Conservation (phyloP, 495 filamentous ascomycete genomes). For the Gamarada debralockiae region DNA sequence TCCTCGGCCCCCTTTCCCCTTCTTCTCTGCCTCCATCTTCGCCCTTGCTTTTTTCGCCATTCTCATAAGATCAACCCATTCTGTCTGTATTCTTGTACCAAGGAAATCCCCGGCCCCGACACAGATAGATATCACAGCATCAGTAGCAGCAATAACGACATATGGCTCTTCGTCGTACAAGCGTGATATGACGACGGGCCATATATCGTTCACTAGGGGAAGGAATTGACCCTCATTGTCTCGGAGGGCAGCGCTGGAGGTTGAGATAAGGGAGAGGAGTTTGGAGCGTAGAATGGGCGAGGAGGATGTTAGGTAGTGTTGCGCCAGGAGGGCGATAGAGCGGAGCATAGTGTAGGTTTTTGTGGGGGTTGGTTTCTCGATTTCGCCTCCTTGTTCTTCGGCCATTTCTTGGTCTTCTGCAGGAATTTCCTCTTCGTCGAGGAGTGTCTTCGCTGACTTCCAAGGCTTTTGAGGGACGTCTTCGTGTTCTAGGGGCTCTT, state of each 20-base stretch:
- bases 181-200: slow-evolving; percentile 70
- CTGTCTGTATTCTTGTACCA: slow-evolving; percentile 58
- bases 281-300: slow-evolving; percentile 73
- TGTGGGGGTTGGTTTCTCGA: slow-evolving; percentile 40
- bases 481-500: slow-evolving; percentile 31
- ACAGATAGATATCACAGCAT: slow-evolving; percentile 60
- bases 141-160: slow-evolving; percentile 65
- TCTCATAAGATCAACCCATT: slow-evolving; percentile 57
- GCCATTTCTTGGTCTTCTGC: not conserved
- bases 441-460: slow-evolving; percentile 24
- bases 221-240: slow-evolving; percentile 77
- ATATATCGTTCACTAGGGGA: slow-evolving; percentile 83
- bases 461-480: slow-evolving; percentile 29
- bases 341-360: slow-evolving; percentile 62
- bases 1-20: slow-evolving; percentile 33
- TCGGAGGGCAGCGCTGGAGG: slow-evolving; percentile 63
- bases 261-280: slow-evolving; percentile 68
- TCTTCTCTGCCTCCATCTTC: slow-evolving; percentile 24
- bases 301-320: slow-evolving; percentile 80
- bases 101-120: slow-evolving; percentile 77
- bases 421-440: slow-evolving; percentile 11
- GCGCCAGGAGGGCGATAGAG: slow-evolving; percentile 65
- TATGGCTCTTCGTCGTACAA: slow-evolving; percentile 73
- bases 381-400: slow-evolving; percentile 29
- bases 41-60: slow-evolving; percentile 25